phyloP scores from a whole-genome alignment of 768 basidiomycete genomes.

The Dacryopinax primogenitus region DNA sequence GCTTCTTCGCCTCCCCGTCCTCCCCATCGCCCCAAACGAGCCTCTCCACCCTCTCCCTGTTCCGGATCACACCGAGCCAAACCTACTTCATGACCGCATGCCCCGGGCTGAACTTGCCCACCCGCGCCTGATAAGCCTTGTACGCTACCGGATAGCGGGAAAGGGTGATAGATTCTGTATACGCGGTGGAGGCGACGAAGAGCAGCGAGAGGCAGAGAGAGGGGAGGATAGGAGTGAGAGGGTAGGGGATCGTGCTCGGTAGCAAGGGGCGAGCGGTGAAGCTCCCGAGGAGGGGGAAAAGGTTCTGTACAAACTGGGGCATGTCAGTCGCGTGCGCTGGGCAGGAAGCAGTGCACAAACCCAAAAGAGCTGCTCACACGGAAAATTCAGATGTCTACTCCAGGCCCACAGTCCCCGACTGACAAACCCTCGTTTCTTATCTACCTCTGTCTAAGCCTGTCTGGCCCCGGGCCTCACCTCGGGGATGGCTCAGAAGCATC shows the following conservation, averaged over 20 bases:
- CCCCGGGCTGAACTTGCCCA: slow-evolving; percentile 62
- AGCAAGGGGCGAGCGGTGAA: slow-evolving; percentile 23
- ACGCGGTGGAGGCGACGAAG: slow-evolving; percentile 63
- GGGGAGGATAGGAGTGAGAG: slow-evolving; percentile 37
- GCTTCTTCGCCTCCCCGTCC: slow-evolving; percentile 9
- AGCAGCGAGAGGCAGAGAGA: slow-evolving; percentile 51
- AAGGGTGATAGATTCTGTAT: slow-evolving; percentile 67
- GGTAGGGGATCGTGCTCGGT: background rate
- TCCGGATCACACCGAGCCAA: slow-evolving; percentile 30
- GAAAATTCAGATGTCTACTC: slow-evolving; percentile 83
- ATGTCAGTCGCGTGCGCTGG: background rate
- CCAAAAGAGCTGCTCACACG: slow-evolving; percentile 83
- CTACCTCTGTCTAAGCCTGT: slow-evolving; percentile 51
- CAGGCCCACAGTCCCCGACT: slow-evolving; percentile 78
- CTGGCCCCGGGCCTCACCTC: slow-evolving; percentile 55
- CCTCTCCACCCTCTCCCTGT: slow-evolving; percentile 30
- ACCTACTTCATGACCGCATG: slow-evolving; percentile 36
- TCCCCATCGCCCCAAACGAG: slow-evolving; percentile 32
- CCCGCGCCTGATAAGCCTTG: slow-evolving; percentile 56
- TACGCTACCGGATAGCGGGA: slow-evolving; percentile 65
- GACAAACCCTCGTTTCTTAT: slow-evolving; percentile 67
- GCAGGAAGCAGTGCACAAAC: slow-evolving; percentile 30
- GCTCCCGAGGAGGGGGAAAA: slow-evolving; percentile 46
- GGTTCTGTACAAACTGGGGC: slow-evolving; percentile 29
- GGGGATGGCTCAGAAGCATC: too few relatives aligned